Evolutionary conservation across 2,329 filamentous ascomycete genomes (phyloP), one percentile per base, ranked within the genome.

Genomic region (Paramyrothecium roridum): DNA sequence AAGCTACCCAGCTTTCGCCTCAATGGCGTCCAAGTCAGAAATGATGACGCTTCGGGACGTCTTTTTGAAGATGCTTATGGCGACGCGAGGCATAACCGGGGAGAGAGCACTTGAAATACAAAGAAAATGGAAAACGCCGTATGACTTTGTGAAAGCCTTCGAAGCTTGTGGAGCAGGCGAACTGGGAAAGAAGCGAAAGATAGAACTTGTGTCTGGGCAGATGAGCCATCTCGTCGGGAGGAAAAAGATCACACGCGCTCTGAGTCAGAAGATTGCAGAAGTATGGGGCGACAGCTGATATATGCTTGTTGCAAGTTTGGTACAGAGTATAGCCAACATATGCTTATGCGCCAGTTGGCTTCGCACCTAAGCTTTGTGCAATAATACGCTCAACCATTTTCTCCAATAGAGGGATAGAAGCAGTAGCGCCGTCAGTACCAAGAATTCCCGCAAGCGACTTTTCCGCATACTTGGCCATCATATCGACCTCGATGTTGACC

Each of bases 401-500:
- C 73, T 90, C 84, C 59, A 92, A 67, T 37, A 88, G 76, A 2
- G 81, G 79, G 50, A 80, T 77, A 6, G 79, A 73, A 67, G 81
- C 64, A 60, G 76, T 77, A 33, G 80, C 79, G 55, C 78, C 77
- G 17, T 77, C 73, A 3, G 79, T 80, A 52, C 84, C 80, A 57
- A 97, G 86, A 53, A 74, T 69, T 22, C 88, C 91, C 20, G 86
- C 82, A 55, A 97, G 85, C 59, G 90, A 93, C 84, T 97, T 97
- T 78, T 93, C 89, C 2, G 91, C 89, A 66, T 93, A 93, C 76
- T 93, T 93, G 52, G 84, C 85, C 76, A 87, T 81, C 78, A 96
- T 91, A 70, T 97, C 93, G 53, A 96, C 93, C 78, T 97, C 93
- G 37, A 97, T 84, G 67, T 97, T 97, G 58, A 96, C 90, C 51